A percentile compares a stretch with the other conserved stretches of the same genome.
phyloP scores from a whole-genome alignment of 2,329 filamentous ascomycete species.

The Penicillium sp. region DNA sequence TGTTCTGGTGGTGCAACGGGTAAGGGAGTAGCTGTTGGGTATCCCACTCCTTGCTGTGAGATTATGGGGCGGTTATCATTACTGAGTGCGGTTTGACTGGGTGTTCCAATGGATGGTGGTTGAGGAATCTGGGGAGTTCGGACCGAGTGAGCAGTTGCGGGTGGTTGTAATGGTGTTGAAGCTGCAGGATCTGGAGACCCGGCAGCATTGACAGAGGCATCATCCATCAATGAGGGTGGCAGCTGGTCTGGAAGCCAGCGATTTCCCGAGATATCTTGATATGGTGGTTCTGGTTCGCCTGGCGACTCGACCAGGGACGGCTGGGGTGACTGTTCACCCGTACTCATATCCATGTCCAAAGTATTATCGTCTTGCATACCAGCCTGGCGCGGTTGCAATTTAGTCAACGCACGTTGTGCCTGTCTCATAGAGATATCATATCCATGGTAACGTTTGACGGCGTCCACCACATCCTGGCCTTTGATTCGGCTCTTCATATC shows the following conservation, averaged over 20 bases:
- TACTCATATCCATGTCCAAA: constrained; percentile 29
- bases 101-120: constrained; percentile 28
- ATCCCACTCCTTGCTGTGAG: constrained; percentile 30
- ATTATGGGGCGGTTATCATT: constrained; percentile 31
- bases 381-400: constrained; percentile 38
- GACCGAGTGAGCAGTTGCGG: constrained; percentile 28
- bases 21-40: constrained; percentile 25
- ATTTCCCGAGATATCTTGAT: constrained; percentile 34
- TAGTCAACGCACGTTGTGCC: constrained; percentile 44
- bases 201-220: constrained; percentile 28
- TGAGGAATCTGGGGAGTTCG: constrained; percentile 27
- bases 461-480: constrained; percentile 45
- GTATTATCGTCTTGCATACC: constrained; percentile 29
- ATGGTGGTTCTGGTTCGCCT: constrained; percentile 30
- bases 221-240: constrained; percentile 33
- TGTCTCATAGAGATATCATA: constrained; percentile 47
- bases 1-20: constrained; percentile 26
- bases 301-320: constrained; percentile 33
- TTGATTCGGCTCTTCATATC: constrained; percentile 43
- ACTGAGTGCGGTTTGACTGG: constrained; percentile 28
- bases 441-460: constrained; percentile 47
- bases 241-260: constrained; percentile 41
- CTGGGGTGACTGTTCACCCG: constrained; percentile 32
- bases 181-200: constrained; percentile 28
- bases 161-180: constrained; percentile 22